These are phyloP conservation scores for Leccinum subgranulosum DNA, from an alignment of 768 basidiomycete genomes.

Conservation along the genomic window DNA sequence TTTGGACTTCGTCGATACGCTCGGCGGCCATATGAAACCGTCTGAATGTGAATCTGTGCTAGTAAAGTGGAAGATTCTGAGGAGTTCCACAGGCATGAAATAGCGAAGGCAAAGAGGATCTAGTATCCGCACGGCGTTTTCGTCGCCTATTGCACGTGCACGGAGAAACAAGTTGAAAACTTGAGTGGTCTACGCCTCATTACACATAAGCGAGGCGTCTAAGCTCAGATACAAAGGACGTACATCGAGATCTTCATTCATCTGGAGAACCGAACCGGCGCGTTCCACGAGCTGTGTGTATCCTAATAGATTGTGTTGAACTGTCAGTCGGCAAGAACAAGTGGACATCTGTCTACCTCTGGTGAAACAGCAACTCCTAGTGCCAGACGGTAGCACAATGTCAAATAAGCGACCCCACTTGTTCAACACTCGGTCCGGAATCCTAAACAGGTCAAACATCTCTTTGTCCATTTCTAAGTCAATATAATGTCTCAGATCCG, in stretches of 20 bases:
- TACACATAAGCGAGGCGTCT: not conserved
- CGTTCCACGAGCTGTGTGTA: conserved; percentile 78
- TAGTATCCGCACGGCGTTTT: conserved; percentile 51
- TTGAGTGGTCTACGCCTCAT: conserved; percentile 49
- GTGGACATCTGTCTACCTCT: conserved; percentile 43
- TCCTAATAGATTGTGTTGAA: conserved; percentile 38
- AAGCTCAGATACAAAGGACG: conserved; percentile 5
- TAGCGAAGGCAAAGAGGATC: conserved; percentile 65
- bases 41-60: conserved; percentile 3
- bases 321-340: not conserved
- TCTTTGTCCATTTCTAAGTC: conserved; percentile 10
- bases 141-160: conserved; percentile 38
- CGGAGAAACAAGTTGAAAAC: conserved; percentile 55
- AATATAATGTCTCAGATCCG: conserved; percentile 12
- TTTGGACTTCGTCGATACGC: conserved; percentile 61
- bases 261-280: conserved; percentile 73
- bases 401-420: conserved; percentile 84
- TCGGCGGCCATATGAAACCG: conserved; percentile 60
- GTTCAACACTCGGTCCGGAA: conserved; percentile 60
- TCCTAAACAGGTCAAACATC: conserved; percentile 27
- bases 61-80: conserved; percentile 63
- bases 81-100: conserved; percentile 69
- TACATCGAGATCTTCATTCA: conserved; percentile 65
- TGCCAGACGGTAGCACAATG: conserved; percentile 63
- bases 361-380: conserved; percentile 76